Evolutionary conservation across 202 grass and related monocot genomes (phyloP), one percentile per base, ranked within the genome.

Genomic region (Brachypodium distachyon): DNA sequence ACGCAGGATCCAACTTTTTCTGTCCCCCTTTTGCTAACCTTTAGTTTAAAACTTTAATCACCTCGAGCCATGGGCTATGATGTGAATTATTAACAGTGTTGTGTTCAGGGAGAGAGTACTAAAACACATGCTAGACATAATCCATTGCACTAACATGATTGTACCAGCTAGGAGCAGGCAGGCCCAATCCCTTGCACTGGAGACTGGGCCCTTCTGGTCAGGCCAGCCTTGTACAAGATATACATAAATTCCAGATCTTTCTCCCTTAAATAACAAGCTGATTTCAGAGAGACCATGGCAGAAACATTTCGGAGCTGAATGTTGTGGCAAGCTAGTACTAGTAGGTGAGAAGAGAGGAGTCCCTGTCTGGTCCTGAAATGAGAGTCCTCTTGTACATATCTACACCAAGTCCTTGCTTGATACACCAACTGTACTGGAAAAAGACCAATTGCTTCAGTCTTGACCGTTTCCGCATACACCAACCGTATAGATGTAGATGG

Each of bases 41-140:
- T 68, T 26, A 67, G 50, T 82, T 74, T 68, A 79, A 74, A 21
- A 0, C 85, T 87, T 79, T 83, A 83, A 68, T 83, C 81, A 42
- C 81, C 86, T 88, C 76, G 86, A 84, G 86, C 62, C 86, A 84
- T 56, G 86, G 54, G 62, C 76, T 76, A 83, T 87, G 21, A 19
- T 73, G 40, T 22, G 37, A 31, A 18, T 1, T 47, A 69, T 0
- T 12, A 13, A n/a, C n/a, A n/a, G n/a, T n/a, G n/a, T n/a, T n/a
- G n/a, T n/a, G n/a, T n/a, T n/a, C n/a, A n/a, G n/a, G n/a, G n/a
- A n/a, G n/a, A n/a, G n/a, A n/a, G n/a, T 36, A 61, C 33, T 83
- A 52, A 78, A 78, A 52, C 69, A 54, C 68, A 54, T 68, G 67
- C 69, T 74, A 79, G 61, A 26, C 80, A 69, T 38, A 78, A 78